Evolutionary conservation across 371 early-diverging fungal genomes (phyloP).

Genomic region (Syncephalis plumigaleata): DNA sequence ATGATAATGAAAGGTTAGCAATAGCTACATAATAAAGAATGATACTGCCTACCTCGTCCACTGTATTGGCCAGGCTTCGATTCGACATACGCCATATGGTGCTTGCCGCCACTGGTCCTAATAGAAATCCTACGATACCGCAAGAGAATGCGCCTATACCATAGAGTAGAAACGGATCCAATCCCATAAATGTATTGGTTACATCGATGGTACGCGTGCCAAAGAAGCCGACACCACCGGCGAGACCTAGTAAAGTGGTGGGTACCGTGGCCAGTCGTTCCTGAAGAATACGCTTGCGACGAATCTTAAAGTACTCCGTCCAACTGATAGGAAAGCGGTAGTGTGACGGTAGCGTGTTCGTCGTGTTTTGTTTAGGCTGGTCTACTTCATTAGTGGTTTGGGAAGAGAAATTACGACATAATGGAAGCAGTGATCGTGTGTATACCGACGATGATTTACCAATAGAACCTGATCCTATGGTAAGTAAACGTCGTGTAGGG

Average conservation of each 20-base stretch:
- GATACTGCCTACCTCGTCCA: conserved; percentile 27
- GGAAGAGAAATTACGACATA: too few relatives aligned
- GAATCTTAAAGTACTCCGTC: conserved; percentile 64
- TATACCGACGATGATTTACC: too few relatives aligned
- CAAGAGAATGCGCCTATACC: conserved; percentile 35
- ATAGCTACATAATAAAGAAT: background rate
- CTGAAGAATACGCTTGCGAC: conserved; percentile 43
- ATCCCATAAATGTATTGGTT: conserved; percentile 42
- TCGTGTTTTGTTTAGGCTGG: too few relatives aligned
- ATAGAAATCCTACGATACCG: conserved; percentile 41
- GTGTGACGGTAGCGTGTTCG: too few relatives aligned
- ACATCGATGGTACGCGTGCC: conserved; percentile 59
- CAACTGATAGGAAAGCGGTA: conserved; percentile 19
- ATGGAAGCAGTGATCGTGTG: too few relatives aligned
- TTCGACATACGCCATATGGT: conserved; percentile 40
- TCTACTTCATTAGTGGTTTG: too few relatives aligned
- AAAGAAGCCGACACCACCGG: conserved; percentile 47
- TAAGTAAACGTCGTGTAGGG: too few relatives aligned
- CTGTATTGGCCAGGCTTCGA: conserved; percentile 22
- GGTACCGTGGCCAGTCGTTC: conserved; percentile 49
- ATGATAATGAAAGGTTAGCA: conserved; percentile 8
- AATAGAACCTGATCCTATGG: too few relatives aligned
- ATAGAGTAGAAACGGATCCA: conserved; percentile 60
- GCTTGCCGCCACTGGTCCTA: conserved; percentile 52
- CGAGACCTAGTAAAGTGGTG: conserved; percentile 34